Base-by-base conservation (phyloP, 2,329 filamentous ascomycete species). In the Neofusicoccum laricinum region DNA sequence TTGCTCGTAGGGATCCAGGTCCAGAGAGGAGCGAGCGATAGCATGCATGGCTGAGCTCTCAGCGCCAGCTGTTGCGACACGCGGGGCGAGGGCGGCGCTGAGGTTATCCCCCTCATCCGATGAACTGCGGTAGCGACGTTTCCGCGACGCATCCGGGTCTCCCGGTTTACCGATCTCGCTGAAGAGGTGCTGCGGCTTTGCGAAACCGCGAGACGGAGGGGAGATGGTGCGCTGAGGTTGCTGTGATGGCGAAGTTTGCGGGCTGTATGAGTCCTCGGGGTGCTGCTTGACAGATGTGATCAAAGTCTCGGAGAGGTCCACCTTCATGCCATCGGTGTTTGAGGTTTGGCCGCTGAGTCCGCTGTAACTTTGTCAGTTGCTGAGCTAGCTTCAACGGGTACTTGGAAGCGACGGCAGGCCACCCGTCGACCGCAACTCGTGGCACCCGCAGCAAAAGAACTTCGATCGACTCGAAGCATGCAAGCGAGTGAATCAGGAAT, bases 1-100 rank as follows among this genome's bases (percentile, higher is more conserved):
- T 14, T 77, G 71, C 43, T 80, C 77, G 68, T 80, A 85, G 2
- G 86, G 86, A 69, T 89, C 86, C 21, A 78, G 25, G 34, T 58
- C 48, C 34, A 59, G 21, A 10, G 17, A 14, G 19, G 46, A 34
- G 50, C 43, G 50, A 25, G 41, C 32, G 40, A 51, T 45, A 38
- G 61, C 55, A 21, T 59, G 40, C 55, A 59, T 59, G 3, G 55
- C 41, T 19, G 55, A 59, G 3, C 40, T 30, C 36, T 45, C 43
- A 11, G 40, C 38, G 10, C 25, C n/a, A n/a, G 34, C 19, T 19
- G 55, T 19, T 15, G 55, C 21, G 10, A 43, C 17, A 15, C 30
- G 55, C 4, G 40, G 55, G 11, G 38, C 25, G 30, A 59, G 43
- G 19, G 40, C 25, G 11, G 55, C 36, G 19, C 25, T 10, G 25